phyloP scores from a whole-genome alignment of 139 green algal genomes.

The Dunaliella sp. region DNA sequence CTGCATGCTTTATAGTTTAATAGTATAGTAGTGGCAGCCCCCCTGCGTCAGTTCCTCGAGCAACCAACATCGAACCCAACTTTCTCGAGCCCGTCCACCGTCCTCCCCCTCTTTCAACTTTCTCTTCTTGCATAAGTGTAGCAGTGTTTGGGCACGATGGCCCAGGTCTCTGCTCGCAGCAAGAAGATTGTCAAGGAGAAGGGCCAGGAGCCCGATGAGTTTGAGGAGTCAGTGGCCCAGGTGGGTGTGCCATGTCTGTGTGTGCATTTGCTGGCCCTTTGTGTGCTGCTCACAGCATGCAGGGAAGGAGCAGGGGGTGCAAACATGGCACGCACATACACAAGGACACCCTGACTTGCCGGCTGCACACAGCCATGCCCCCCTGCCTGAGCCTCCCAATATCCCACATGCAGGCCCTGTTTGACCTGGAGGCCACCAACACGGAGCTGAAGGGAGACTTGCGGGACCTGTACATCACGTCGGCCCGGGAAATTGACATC shows the following conservation, averaged over 20 bases:
- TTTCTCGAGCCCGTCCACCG: no score
- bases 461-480: slow-evolving; percentile 96
- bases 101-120: neutral
- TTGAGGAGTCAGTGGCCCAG: slow-evolving; percentile 97
- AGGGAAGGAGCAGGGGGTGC: neutral
- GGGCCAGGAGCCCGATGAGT: slow-evolving; percentile 85
- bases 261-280: no score
- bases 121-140: neutral
- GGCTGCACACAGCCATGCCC: neutral
- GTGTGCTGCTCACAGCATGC: slow-evolving; percentile 7
- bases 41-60: no score
- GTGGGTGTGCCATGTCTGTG: slow-evolving; percentile 59
- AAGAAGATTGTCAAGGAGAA: slow-evolving; percentile 99
- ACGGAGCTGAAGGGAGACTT: slow-evolving; percentile 97
- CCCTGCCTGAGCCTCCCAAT: neutral
- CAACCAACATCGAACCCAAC: no score
- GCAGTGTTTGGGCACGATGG: slow-evolving; percentile 6
- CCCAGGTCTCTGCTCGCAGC: slow-evolving; percentile 43
- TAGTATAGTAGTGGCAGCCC: no score
- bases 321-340: neutral
- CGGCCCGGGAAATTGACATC: slow-evolving; percentile 91
- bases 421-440: slow-evolving; percentile 99
- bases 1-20: no score
- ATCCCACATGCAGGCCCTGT: slow-evolving; percentile 87
- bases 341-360: neutral